Conservation (phyloP, 2,329 filamentous ascomycete genomes). For the Orbilia blumenaviensis region DNA sequence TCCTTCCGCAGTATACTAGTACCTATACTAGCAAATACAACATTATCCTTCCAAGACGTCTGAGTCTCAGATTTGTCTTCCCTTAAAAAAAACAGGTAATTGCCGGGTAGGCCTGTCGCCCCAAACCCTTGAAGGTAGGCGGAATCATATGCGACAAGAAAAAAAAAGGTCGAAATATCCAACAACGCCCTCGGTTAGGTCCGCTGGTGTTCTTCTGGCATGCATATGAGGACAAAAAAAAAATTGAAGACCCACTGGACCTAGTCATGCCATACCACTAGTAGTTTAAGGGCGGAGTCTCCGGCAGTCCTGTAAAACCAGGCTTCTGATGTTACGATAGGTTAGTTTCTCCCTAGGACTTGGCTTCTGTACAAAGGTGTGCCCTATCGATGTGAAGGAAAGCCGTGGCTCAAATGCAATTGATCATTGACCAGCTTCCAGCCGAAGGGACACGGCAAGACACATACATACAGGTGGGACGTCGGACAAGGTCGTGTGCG, state of each 20-base stretch:
- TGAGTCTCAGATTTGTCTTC: background rate
- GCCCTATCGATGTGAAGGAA: background rate
- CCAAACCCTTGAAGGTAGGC: background rate
- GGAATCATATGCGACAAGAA: constrained; percentile 19
- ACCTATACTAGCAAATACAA: background rate
- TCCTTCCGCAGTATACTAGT: background rate
- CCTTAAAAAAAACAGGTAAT: background rate
- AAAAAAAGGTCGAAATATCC: too few species aligned
- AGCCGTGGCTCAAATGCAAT: constrained; percentile 46
- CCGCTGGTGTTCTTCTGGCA: constrained; percentile 3
- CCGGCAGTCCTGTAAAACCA: background rate
- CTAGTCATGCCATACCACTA: too few species aligned
- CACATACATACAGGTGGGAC: background rate
- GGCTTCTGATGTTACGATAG: background rate
- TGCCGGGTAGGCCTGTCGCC: background rate
- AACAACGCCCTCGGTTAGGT: constrained; percentile 18
- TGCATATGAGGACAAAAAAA: constrained; percentile 9
- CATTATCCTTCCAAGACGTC: background rate
- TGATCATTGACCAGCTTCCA: background rate
- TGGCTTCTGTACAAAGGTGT: background rate
- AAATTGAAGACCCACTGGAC: background rate
- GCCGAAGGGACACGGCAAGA: constrained; percentile 5
- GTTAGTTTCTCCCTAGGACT: background rate
- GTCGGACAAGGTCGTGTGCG: background rate
- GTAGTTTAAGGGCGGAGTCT: background rate